Evolutionary conservation across 2,329 filamentous ascomycete genomes (phyloP), one percentile per base, ranked within the genome.

Genomic region (Penicillium sp.): DNA sequence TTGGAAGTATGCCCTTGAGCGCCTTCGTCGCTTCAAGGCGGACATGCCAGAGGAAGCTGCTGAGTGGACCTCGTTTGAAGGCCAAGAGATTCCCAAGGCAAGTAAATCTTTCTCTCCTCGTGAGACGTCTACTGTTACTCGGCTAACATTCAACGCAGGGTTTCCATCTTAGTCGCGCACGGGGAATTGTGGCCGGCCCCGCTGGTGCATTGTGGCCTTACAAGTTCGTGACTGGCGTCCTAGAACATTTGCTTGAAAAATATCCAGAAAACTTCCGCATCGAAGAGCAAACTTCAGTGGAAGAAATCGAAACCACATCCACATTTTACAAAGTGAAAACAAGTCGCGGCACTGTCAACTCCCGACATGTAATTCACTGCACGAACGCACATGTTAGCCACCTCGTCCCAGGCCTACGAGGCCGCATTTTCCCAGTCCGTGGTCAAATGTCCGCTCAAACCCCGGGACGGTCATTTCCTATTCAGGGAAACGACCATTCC

Each of bases 341-440:
- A 1, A 49, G 60, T 0, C 70, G 77, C 6, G 82, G 81, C 2
- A 58, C 40, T 0, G 72, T 85, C 32, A 65, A 62, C 3, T 73
- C 81, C 7, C 70, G 72, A 0, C 78, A 85, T 48, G 71, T 87
- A 1, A 73, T 86, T 2, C 81, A 87, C 57, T 81, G 81, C 7
- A 86, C 82, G 1, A 86, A 87, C 56, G 81, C 73, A 5, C 80
- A 80, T 57, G 74, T 79, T 0, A 67, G 77, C 0, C 77, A 83
- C 47, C 75, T 86, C 1, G 62, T 85, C 3, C 81, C 83, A 0
- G 75, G 60, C 0, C 62, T 79, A 4, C 62, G 67, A 5, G 75
- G 75, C 7, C 63, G 64, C 8, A 52, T 78, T 5, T 75, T 70
- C 45, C 73, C 75, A 0, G 56, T 73, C 1, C 68, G 74, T 4